Conservation (phyloP, 2,329 filamentous ascomycete genomes). For the Colletotrichum agaves region DNA sequence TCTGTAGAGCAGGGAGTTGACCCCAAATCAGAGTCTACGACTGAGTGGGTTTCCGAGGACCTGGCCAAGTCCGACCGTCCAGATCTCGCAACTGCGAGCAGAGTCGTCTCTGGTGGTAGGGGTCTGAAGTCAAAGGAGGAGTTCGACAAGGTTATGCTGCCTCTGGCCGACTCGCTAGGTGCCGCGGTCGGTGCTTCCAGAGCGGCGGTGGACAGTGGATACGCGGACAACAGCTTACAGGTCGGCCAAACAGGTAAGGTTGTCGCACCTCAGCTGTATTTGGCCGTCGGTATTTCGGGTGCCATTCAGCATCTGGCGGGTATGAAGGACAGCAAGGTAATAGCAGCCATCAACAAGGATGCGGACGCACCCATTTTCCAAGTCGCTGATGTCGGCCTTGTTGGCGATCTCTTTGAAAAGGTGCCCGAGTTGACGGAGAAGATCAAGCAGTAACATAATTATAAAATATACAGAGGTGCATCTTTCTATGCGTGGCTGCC, state of each 20-base stretch:
- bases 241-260: slow-evolving; percentile 99
- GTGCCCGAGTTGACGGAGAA: slow-evolving; percentile 97
- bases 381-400: slow-evolving; percentile 93
- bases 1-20: slow-evolving; percentile 84
- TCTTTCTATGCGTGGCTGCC: slow-evolving; percentile 14
- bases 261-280: slow-evolving; percentile 93
- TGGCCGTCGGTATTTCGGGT: slow-evolving; percentile 95
- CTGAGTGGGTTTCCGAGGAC: slow-evolving; percentile 95
- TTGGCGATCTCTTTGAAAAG: slow-evolving; percentile 95
- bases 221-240: slow-evolving; percentile 97
- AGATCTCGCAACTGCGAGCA: slow-evolving; percentile 88
- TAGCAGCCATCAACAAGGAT: slow-evolving; percentile 99
- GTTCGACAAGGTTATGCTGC: slow-evolving; percentile 92
- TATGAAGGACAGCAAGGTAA: slow-evolving; percentile 99
- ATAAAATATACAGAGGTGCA: slow-evolving; percentile 2
- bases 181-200: slow-evolving; percentile 96
- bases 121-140: slow-evolving; percentile 98
- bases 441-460: slow-evolving; percentile 65
- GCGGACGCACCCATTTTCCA: slow-evolving; percentile 98
- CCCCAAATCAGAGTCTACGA: slow-evolving; percentile 76
- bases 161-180: slow-evolving; percentile 89
- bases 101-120: slow-evolving; percentile 92
- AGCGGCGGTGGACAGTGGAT: slow-evolving; percentile 95
- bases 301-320: slow-evolving; percentile 98
- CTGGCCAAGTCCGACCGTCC: slow-evolving; percentile 93